Percentiles rank a stretch among this genome's conserved stretches.
Conservation (phyloP, 169 alveolate species). For the Eimeria necatrix region DNA sequence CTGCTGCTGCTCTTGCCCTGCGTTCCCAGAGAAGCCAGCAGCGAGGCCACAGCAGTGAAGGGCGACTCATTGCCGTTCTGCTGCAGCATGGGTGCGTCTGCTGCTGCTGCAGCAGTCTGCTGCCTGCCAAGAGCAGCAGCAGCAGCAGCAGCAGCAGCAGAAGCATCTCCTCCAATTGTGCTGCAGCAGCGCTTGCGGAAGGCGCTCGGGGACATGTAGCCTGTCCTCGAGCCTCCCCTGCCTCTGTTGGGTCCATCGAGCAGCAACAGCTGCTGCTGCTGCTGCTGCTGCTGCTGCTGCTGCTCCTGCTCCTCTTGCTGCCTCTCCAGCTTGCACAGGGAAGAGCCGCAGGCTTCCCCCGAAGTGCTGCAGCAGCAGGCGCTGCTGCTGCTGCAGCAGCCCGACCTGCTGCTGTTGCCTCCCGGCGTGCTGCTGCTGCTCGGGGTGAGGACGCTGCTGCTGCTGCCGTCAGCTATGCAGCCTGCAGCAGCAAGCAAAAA, state of each 20-base stretch:
- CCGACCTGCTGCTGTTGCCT: conserved; percentile 62
- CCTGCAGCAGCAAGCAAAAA: conserved; percentile 64
- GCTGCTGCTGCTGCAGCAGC: conserved; percentile 53
- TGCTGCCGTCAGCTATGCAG: conserved; percentile 43
- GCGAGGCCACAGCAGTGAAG: conserved; percentile 20
- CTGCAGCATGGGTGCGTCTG: conserved; percentile 52
- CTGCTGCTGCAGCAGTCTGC: conserved; percentile 46
- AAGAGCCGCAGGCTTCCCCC: conserved; percentile 34
- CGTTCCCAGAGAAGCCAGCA: conserved; percentile 52
- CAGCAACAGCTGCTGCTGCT: conserved; percentile 65
- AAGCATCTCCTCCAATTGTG: neutral
- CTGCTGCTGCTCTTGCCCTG: conserved; percentile 38
- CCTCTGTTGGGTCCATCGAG: conserved; percentile 62
- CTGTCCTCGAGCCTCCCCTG: conserved; percentile 57
- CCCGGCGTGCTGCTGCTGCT: conserved; percentile 74
- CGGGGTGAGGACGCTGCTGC: conserved; percentile 57
- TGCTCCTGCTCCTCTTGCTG: conserved; percentile 56
- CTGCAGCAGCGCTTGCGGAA: conserved; percentile 33
- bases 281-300: conserved; percentile 69
- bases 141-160: conserved; percentile 46
- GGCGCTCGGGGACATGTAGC: conserved; percentile 51
- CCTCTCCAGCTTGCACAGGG: conserved; percentile 51
- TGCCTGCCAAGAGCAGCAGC: conserved; percentile 51
- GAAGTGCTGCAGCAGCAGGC: conserved; percentile 24
- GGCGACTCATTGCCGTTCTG: conserved; percentile 48